Conservation (phyloP, 805 yeast species). For the Cyberlindnera veronae region DNA sequence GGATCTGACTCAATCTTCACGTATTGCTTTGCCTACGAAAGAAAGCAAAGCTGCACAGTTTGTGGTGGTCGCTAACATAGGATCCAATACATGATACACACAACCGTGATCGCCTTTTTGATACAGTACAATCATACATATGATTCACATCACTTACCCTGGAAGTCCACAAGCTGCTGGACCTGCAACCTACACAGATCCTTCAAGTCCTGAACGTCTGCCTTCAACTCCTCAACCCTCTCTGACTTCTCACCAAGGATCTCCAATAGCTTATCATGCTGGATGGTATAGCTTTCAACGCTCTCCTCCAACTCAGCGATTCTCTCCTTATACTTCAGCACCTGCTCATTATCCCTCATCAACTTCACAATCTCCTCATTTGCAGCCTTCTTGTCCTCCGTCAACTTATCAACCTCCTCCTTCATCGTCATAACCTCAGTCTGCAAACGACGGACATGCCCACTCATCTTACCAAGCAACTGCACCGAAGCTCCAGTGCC, state of each 20-base stretch:
- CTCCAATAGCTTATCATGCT: constrained; percentile 59
- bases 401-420: constrained; percentile 56
- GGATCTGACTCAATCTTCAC: constrained; percentile 80
- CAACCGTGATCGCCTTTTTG: too few species aligned
- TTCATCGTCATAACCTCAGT: constrained; percentile 64
- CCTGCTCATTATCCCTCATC: constrained; percentile 51
- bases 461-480: constrained; percentile 67
- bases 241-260: constrained; percentile 87
- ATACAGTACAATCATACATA: too few species aligned
- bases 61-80: constrained; percentile 57
- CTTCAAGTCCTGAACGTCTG: constrained; percentile 87
- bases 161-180: constrained; percentile 75
- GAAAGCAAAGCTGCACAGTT: constrained; percentile 64
- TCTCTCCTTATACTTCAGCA: constrained; percentile 32
- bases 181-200: constrained; percentile 81
- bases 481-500: constrained; percentile 46
- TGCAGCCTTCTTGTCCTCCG: constrained; percentile 57
- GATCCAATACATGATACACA: too few species aligned
- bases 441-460: constrained; percentile 76
- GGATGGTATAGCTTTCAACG: constrained; percentile 18
- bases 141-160: constrained; percentile 32
- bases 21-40: constrained; percentile 63
- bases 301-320: constrained; percentile 38
- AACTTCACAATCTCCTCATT: constrained; percentile 63
- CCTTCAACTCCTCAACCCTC: constrained; percentile 75